Percentiles rank a stretch among this genome's conserved stretches.
These are phyloP conservation scores for Umbilicus rupestris DNA, from an alignment of 164 flowering plant species.

Conservation along the genomic window DNA sequence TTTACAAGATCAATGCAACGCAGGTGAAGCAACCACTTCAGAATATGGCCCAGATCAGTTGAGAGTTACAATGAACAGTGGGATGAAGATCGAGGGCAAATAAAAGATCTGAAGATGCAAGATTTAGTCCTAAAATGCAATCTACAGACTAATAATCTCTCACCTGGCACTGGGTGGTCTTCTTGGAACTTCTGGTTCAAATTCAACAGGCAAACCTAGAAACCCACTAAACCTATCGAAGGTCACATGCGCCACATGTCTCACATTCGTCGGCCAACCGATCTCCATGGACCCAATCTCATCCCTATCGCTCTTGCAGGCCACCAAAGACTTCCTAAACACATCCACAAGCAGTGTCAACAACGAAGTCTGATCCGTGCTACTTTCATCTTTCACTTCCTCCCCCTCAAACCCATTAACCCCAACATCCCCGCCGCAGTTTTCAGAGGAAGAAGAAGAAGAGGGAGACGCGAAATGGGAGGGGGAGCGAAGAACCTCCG, in stretches of 20 bases:
- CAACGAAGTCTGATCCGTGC: conserved; percentile 33
- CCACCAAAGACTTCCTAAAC: conserved; percentile 60
- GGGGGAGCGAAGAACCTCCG: conserved; percentile 41
- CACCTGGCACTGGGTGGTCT: conserved; percentile 96
- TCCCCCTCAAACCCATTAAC: conserved; percentile 10
- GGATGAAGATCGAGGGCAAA: not conserved
- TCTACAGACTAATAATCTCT: not conserved
- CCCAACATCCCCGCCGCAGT: conserved; percentile 8
- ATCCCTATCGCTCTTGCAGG: conserved; percentile 43
- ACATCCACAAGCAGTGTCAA: conserved; percentile 57
- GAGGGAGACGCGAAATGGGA: conserved; percentile 32
- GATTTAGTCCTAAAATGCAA: not conserved
- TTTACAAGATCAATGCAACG: too few relatives aligned
- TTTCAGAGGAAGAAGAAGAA: conserved; percentile 15
- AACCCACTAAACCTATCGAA: conserved; percentile 92
- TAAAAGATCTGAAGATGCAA: not conserved
- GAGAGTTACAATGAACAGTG: not conserved
- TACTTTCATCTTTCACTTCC: conserved; percentile 18
- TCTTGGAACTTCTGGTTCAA: conserved; percentile 77
- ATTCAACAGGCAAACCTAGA: conserved; percentile 87
- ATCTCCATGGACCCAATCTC: conserved; percentile 68
- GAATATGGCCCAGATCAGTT: too few relatives aligned
- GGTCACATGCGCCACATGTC: conserved; percentile 91
- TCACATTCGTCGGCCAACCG: conserved; percentile 79
- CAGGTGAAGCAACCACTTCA: conserved; percentile 2